phyloP scores from a whole-genome alignment of 176 grass and related monocot species.

The Microstegium vimineum region DNA sequence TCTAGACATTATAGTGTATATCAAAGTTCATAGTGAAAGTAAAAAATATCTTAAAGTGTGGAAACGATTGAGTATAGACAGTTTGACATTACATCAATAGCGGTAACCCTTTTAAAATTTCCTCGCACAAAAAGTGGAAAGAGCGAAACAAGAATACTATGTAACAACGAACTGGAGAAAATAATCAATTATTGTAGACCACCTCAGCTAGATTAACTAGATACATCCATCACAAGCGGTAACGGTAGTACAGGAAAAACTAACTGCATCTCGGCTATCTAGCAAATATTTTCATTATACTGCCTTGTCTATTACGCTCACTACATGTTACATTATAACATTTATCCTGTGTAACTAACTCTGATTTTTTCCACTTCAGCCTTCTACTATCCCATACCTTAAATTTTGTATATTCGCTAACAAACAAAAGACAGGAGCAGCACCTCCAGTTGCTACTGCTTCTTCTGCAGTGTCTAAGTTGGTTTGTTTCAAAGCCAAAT shows the following conservation, averaged over 20 bases:
- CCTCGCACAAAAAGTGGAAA: not conserved
- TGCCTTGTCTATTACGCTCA: constrained; percentile 4
- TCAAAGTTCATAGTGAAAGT: too few species aligned
- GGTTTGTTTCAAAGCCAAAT: not conserved
- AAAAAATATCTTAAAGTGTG: too few species aligned
- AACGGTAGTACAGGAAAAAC: not conserved
- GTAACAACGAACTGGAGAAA: not conserved
- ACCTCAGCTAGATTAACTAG: not conserved
- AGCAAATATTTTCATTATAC: not conserved
- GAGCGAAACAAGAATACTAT: not conserved
- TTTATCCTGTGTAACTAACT: not conserved
- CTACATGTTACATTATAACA: not conserved
- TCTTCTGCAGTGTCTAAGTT: not conserved
- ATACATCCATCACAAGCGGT: not conserved
- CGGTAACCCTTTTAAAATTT: not conserved
- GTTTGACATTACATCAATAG: not conserved
- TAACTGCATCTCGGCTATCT: not conserved
- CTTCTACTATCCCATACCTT: not conserved
- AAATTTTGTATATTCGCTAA: not conserved
- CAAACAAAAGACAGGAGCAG: not conserved
- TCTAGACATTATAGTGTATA: too few species aligned
- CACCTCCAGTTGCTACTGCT: not conserved
- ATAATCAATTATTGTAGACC: not conserved
- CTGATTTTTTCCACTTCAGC: not conserved
- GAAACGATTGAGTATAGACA: not conserved